Conservation (phyloP, 345 rosid genomes). For the Brassica juncea region DNA sequence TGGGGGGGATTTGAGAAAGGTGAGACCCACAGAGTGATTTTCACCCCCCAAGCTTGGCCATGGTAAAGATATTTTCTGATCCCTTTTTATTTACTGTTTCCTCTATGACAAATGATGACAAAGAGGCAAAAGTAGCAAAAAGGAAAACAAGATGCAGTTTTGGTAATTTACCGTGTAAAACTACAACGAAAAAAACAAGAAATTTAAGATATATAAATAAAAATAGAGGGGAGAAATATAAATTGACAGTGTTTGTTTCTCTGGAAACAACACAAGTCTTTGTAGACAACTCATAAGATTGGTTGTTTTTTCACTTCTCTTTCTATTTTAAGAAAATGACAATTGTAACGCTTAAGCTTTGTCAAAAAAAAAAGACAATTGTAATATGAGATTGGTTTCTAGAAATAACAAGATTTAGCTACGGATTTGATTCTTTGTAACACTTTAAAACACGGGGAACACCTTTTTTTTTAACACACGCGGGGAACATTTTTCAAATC, state of each 20-base stretch:
- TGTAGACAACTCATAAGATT: constrained; percentile 40
- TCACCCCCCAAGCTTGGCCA: constrained; percentile 33
- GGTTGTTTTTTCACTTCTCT: constrained; percentile 5
- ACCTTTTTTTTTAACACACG: too few species aligned
- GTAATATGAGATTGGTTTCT: neutral
- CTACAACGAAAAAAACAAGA: constrained; percentile 38
- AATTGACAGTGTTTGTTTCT: constrained; percentile 34
- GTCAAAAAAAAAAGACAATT: neutral
- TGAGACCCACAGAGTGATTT: constrained; percentile 23
- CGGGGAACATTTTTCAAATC: neutral
- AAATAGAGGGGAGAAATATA: neutral
- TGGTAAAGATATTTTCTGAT: neutral
- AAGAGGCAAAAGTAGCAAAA: neutral
- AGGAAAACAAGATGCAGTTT: constrained; percentile 13
- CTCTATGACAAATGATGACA: constrained; percentile 20
- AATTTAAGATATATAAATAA: constrained; percentile 23
- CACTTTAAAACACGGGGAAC: neutral
- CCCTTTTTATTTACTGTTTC: constrained; percentile 5
- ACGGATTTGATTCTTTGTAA: neutral
- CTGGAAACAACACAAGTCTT: constrained; percentile 38
- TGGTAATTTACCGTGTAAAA: constrained; percentile 21
- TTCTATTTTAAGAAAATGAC: constrained; percentile 31
- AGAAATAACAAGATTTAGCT: neutral
- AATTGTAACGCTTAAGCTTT: constrained; percentile 20
- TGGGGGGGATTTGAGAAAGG: constrained; percentile 12